phyloP scores from a whole-genome alignment of 805 yeast genomes.

The Lipomyces yamadae region DNA sequence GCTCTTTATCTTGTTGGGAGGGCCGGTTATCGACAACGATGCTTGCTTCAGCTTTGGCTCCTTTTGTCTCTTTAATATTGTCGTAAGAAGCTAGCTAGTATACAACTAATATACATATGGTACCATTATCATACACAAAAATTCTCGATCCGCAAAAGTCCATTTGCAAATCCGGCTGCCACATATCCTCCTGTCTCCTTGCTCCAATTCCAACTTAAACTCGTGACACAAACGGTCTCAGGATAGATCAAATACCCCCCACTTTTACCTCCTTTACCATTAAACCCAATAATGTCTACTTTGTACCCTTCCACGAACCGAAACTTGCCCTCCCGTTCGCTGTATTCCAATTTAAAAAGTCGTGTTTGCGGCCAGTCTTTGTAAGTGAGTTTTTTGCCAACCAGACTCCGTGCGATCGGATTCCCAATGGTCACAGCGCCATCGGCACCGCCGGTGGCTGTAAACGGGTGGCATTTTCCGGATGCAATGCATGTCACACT shows the following conservation, averaged over 20 bases:
- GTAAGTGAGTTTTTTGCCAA: constrained; percentile 2
- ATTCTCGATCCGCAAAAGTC: constrained; percentile 32
- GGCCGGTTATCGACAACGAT: background rate
- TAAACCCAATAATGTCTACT: constrained; percentile 6
- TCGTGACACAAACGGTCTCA: constrained; percentile 19
- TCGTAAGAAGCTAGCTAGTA: background rate
- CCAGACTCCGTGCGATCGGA: constrained; percentile 17
- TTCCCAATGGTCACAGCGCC: constrained; percentile 33
- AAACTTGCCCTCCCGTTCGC: constrained; percentile 12
- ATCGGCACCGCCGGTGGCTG: constrained; percentile 32
- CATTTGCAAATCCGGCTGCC: constrained; percentile 33
- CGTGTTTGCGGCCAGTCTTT: constrained; percentile 29
- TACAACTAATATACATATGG: background rate
- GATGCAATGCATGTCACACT: constrained; percentile 31
- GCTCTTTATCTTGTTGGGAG: too few relatives aligned
- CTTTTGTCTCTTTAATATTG: background rate
- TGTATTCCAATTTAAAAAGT: constrained; percentile 10
- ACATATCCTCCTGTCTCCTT: constrained; percentile 26
- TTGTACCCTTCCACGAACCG: constrained; percentile 30
- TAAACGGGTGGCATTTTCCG: constrained; percentile 30
- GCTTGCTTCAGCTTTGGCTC: background rate
- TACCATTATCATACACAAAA: constrained; percentile 10
- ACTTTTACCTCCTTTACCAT: background rate
- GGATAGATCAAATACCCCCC: constrained; percentile 12
- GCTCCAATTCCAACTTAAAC: constrained; percentile 19